These are phyloP conservation scores for Leccinum subtestaceum DNA, from an alignment of 768 basidiomycete genomes.

Conservation along the genomic window DNA sequence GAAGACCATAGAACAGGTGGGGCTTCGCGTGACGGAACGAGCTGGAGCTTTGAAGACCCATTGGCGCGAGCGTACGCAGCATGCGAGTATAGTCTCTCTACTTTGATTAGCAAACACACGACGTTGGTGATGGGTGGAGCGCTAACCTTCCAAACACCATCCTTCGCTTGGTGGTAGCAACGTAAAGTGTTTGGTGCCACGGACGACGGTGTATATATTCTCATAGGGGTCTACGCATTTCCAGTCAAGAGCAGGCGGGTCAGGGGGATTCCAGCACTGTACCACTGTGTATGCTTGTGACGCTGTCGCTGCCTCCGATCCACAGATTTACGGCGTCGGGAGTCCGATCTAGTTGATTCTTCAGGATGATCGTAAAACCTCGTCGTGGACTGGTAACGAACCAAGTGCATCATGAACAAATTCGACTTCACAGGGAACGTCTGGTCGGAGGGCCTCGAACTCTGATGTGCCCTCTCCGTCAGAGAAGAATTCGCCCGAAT, in stretches of 20 bases:
- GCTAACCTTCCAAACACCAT: constrained; percentile 72
- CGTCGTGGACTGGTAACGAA: constrained; percentile 32
- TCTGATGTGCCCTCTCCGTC: constrained; percentile 46
- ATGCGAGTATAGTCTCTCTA: constrained; percentile 64
- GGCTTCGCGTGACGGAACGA: constrained; percentile 33
- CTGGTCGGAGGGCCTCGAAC: constrained; percentile 56
- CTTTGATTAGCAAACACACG: constrained; percentile 10
- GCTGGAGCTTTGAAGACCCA: constrained; percentile 21
- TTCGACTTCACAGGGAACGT: constrained; percentile 63
- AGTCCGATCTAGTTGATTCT: constrained; percentile 39
- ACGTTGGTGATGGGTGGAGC: neutral
- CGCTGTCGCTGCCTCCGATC: constrained; percentile 77
- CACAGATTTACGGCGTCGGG: constrained; percentile 94
- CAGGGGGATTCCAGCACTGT: constrained; percentile 11
- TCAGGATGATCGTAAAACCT: neutral
- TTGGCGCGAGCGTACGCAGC: constrained; percentile 53
- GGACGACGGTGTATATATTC: constrained; percentile 86
- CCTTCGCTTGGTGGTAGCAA: constrained; percentile 89
- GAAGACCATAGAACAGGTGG: constrained; percentile 81
- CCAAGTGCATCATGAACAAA: constrained; percentile 83
- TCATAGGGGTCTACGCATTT: constrained; percentile 74
- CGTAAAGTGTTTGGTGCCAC: constrained; percentile 83
- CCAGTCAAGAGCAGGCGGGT: neutral
- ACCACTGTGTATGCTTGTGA: constrained; percentile 89
- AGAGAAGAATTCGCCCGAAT: constrained; percentile 44